These are phyloP conservation scores for Xylaria arbuscula DNA, from an alignment of 2,329 filamentous ascomycete species.

Conservation along the genomic window DNA sequence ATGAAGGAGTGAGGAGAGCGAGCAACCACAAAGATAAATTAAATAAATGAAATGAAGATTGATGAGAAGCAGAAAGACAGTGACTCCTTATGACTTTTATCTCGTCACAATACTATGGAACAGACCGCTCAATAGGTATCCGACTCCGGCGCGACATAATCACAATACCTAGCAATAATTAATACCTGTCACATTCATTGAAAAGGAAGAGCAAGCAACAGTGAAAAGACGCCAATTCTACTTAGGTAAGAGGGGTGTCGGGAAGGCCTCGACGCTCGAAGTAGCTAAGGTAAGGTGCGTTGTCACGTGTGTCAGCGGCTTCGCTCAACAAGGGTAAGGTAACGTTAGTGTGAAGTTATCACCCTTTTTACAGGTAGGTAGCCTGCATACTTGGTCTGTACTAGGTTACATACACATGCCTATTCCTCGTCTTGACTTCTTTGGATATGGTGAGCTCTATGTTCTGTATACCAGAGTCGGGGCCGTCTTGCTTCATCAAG, in stretches of 20 bases:
- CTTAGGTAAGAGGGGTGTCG: constrained; percentile 17
- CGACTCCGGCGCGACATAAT: constrained; percentile 1
- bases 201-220: constrained; percentile 15
- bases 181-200: constrained; percentile 3
- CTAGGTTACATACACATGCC: too few relatives aligned
- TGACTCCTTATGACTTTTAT: constrained; percentile 12
- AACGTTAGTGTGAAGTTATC: neutral
- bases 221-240: neutral
- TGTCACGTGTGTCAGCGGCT: constrained; percentile 31
- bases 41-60: constrained; percentile 4
- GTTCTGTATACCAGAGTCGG: neutral
- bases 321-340: constrained; percentile 16
- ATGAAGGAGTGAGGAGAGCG: neutral
- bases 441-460: neutral
- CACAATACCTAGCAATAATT: neutral
- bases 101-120: constrained; percentile 1
- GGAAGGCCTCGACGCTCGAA: constrained; percentile 9
- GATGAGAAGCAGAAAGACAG: neutral
- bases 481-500: neutral
- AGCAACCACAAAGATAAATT: neutral
- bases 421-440: neutral
- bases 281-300: constrained; percentile 15
- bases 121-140: neutral
- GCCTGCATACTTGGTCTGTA: neutral
- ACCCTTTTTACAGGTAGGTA: neutral